Conservation (phyloP, 1,139 yeast genomes). For the Diutina siamensis region DNA sequence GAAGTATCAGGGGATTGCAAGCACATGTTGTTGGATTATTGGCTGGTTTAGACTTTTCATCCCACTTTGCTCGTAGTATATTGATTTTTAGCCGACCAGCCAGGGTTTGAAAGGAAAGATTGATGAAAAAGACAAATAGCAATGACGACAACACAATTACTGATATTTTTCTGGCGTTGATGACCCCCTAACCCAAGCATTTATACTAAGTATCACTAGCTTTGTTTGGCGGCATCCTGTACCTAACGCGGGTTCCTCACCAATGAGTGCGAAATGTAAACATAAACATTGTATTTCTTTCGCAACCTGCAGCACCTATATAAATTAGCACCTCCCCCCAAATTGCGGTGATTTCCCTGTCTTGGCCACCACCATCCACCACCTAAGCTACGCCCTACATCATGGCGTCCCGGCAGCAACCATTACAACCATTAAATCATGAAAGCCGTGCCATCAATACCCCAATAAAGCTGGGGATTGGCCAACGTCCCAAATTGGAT, state of each 20-base stretch:
- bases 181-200: no score
- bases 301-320: neutral
- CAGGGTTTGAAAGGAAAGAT: no score
- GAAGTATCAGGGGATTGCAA: no score
- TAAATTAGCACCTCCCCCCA: neutral
- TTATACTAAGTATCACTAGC: no score
- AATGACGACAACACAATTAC: no score
- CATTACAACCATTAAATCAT: constrained; percentile 26
- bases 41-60: no score
- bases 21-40: no score
- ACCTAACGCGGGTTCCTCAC: neutral
- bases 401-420: constrained; percentile 14
- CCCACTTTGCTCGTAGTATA: no score
- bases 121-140: no score
- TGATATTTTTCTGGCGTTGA: no score
- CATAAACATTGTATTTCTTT: neutral
- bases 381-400: neutral
- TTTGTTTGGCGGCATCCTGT: neutral
- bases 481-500: constrained; percentile 9
- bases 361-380: neutral
- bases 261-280: neutral
- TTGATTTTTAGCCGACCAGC: no score
- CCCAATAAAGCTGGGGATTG: constrained; percentile 9
- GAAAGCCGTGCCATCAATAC: constrained; percentile 7
- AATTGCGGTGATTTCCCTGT: neutral